phyloP scores from a whole-genome alignment of 2,329 filamentous ascomycete genomes.

The Bipolaris sorokiniana region DNA sequence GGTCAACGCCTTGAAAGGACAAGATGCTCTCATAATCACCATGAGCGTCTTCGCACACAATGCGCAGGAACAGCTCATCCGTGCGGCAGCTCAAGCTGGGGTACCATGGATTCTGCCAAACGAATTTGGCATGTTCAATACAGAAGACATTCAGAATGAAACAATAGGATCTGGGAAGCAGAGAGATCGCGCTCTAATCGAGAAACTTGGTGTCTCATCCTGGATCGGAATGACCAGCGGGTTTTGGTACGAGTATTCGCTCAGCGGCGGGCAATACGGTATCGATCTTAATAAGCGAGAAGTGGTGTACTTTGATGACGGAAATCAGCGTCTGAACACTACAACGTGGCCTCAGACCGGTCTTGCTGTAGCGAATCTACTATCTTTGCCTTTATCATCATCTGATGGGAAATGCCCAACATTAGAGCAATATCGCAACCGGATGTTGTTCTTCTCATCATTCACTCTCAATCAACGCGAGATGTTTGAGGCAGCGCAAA shows the following conservation, averaged over 20 bases:
- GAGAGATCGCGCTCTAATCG: conserved; percentile 19
- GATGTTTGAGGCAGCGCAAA: conserved; percentile 45
- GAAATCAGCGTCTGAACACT: conserved; percentile 43
- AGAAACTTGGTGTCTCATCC: conserved; percentile 33
- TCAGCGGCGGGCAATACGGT: conserved; percentile 40
- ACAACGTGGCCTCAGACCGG: conserved; percentile 43
- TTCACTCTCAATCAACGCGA: conserved; percentile 48
- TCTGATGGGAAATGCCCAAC: not conserved
- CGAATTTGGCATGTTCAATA: conserved; percentile 45
- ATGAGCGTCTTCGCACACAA: conserved; percentile 35
- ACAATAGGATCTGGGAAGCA: conserved; percentile 16
- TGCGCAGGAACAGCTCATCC: conserved; percentile 40
- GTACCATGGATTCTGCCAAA: conserved; percentile 51
- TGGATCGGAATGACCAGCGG: conserved; percentile 34
- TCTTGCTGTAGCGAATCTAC: conserved; percentile 39
- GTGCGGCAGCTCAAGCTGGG: conserved; percentile 46
- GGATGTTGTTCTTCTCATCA: conserved; percentile 45
- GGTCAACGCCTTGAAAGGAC: conserved; percentile 44
- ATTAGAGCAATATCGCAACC: conserved; percentile 34
- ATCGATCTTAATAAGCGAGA: conserved; percentile 45
- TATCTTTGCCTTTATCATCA: conserved; percentile 40
- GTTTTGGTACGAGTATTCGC: conserved; percentile 49
- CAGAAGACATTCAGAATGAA: conserved; percentile 15
- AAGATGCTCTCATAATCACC: conserved; percentile 51
- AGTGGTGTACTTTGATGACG: conserved; percentile 36